These are phyloP conservation scores for Cyathus striatus DNA, from an alignment of 768 basidiomycete genomes.

Conservation along the genomic window DNA sequence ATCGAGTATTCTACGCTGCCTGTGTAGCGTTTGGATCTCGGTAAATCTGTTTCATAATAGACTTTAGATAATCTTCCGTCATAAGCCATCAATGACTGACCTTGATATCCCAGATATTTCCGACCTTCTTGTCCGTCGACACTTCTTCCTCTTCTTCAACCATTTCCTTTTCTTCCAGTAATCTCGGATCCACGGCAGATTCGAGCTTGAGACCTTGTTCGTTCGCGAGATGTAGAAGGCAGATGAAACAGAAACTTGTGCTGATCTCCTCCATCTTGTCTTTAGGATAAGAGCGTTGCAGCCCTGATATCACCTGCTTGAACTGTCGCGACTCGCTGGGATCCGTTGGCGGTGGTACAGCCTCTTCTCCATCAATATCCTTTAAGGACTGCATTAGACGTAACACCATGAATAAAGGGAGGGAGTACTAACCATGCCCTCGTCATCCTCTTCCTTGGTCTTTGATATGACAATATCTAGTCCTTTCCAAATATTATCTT, in stretches of 20 bases:
- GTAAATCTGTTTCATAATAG: conserved; percentile 44
- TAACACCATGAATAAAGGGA: not conserved
- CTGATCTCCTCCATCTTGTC: conserved; percentile 99
- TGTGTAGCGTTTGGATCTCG: conserved; percentile 40
- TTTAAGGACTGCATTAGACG: conserved; percentile 13
- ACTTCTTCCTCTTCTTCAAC: conserved; percentile 25
- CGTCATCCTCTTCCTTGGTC: conserved; percentile 34
- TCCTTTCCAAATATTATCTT: conserved; percentile 97
- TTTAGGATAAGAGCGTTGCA: conserved; percentile 77
- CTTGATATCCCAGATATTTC: conserved; percentile 74
- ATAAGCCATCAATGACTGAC: no score
- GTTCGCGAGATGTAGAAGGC: conserved; percentile 92
- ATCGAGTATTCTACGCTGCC: no score
- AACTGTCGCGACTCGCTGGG: conserved; percentile 66
- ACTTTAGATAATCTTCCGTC: no score
- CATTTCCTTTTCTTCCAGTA: conserved; percentile 25
- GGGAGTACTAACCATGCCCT: conserved; percentile 44
- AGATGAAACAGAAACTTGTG: conserved; percentile 99
- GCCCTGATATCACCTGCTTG: conserved; percentile 74
- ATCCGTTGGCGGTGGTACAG: conserved; percentile 43
- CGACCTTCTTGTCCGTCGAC: conserved; percentile 36
- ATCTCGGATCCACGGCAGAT: conserved; percentile 24
- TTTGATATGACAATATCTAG: conserved; percentile 66
- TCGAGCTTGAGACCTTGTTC: conserved; percentile 90
- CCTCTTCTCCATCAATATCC: conserved; percentile 46